Evolutionary conservation across 345 rosid species (phyloP).

Genomic region (Garcia nutans): DNA sequence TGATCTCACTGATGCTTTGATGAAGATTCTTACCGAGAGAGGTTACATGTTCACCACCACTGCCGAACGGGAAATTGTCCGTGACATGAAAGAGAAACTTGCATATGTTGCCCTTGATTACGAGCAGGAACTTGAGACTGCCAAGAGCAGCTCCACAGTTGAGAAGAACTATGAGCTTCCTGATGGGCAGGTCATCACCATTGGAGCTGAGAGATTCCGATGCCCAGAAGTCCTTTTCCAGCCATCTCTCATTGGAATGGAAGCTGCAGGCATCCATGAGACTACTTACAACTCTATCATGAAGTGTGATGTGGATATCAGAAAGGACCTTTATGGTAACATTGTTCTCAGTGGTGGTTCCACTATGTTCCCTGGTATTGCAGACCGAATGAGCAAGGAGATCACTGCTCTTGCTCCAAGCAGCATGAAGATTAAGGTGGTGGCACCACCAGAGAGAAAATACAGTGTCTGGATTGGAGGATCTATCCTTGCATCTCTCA

Average conservation of each 20-base stretch:
- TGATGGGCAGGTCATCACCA: too few species aligned
- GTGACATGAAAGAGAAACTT: conserved; percentile 37
- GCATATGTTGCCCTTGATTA: conserved; percentile 32
- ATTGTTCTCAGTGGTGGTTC: too few species aligned
- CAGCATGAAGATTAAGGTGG: too few species aligned
- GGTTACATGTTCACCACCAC: conserved; percentile 37
- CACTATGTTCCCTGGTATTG: too few species aligned
- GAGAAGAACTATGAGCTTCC: too few species aligned
- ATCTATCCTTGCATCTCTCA: conserved; percentile 63
- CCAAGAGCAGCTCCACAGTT: too few species aligned
- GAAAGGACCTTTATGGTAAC: conserved; percentile 14
- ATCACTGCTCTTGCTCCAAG: too few species aligned
- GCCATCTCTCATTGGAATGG: conserved; percentile 16
- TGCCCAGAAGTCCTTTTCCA: conserved; percentile 11
- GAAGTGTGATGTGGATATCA: conserved; percentile 13
- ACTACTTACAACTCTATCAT: conserved; percentile 14
- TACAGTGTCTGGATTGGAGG: conserved; percentile 15
- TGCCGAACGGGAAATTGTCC: conserved; percentile 38
- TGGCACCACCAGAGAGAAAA: conserved; percentile 10
- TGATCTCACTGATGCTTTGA: too few species aligned
- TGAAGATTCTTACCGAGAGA: too few species aligned
- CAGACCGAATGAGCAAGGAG: too few species aligned
- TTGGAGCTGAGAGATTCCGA: conserved; percentile 15
- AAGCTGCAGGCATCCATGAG: conserved; percentile 10
- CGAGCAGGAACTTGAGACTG: conserved; percentile 11